These are phyloP conservation scores for Dispira simplex DNA, from an alignment of 192 early-diverging fungal genomes.

Conservation along the genomic window DNA sequence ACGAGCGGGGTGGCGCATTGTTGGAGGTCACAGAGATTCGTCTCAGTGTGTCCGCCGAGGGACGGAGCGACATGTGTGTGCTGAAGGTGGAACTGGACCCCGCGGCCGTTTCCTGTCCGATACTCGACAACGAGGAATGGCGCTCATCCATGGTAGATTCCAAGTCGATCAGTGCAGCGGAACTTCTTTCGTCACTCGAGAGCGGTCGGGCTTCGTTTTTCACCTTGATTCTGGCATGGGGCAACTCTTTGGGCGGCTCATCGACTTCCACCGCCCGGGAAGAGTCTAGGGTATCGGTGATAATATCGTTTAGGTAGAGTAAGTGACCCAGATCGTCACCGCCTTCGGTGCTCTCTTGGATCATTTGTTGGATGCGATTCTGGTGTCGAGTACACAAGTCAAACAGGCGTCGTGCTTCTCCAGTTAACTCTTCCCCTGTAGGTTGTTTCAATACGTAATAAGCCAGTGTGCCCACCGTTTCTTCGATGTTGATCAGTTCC, in stretches of 20 bases:
- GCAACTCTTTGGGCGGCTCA: slow-evolving; percentile 12
- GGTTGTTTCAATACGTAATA: slow-evolving; percentile 1
- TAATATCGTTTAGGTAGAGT: slow-evolving; percentile 32
- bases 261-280: slow-evolving; percentile 19
- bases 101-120: too few relatives aligned
- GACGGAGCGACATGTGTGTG: too few relatives aligned
- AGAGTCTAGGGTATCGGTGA: slow-evolving; percentile 13
- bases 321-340: slow-evolving; percentile 31
- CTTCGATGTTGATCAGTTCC: slow-evolving; percentile 13
- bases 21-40: too few relatives aligned
- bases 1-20: too few relatives aligned
- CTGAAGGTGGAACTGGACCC: too few relatives aligned
- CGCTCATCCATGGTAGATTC: too few relatives aligned
- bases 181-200: too few relatives aligned
- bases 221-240: slow-evolving; percentile 2
- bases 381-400: slow-evolving; percentile 31
- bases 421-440: slow-evolving; percentile 2
- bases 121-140: too few relatives aligned
- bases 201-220: neutral
- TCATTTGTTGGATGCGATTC: slow-evolving; percentile 31
- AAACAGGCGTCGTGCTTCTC: slow-evolving; percentile 13
- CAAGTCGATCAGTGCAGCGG: too few relatives aligned
- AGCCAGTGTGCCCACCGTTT: slow-evolving; percentile 1
- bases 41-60: too few relatives aligned
- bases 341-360: slow-evolving; percentile 31